Base-by-base conservation (phyloP, 129 eudicot species). In the Apium graveolens region DNA sequence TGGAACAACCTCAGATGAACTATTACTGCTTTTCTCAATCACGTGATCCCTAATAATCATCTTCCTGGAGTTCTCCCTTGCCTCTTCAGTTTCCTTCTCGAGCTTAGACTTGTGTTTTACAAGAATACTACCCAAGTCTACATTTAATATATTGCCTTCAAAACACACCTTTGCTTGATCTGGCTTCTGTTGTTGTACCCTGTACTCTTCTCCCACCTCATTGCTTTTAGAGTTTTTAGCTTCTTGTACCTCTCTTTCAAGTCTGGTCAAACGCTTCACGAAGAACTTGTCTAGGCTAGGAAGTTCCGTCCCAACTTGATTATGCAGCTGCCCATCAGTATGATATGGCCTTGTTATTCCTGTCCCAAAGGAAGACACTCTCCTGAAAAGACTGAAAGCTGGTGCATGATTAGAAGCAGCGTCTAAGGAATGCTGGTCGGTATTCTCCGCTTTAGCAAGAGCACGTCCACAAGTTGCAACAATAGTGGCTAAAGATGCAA, bases 401-500 rank as follows among this genome's bases (percentile, higher is more conserved):
- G 82, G 65, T 29, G 62, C 32, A 37, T 51, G 29, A 57, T 27
- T 43, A 21, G 69, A 63, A 51, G 85, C 26, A 73, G 84, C 6
- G 27, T 41, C 73, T 39, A 43, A 42, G 42, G 49, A 77, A 13
- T n/a, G 51, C 49, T 81, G 76, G 35, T 71, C 73, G 16, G 17
- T 53, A 41, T 42, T 86, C 72, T 84, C 93, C 1, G 83, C 80
- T 80, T 88, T 86, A 70, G 92, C 86, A 80, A 95, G 73, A 81
- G 96, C 93, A 78, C 97, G 83, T 29, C 98, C 98, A 79, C 96
- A 90, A 42, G 98, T 95, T 75, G 98, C 98, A 26, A 95, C 98
- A 78, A 95, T 88, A 39, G 93, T 91, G 57, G 96, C 97, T 35
- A 95, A 89, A 86, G 97, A 91, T 74, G 91, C 84, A 83, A 95